These are phyloP conservation scores for Hirsutella minnesotensis DNA, from an alignment of 2,329 filamentous ascomycete genomes.

Conservation along the genomic window DNA sequence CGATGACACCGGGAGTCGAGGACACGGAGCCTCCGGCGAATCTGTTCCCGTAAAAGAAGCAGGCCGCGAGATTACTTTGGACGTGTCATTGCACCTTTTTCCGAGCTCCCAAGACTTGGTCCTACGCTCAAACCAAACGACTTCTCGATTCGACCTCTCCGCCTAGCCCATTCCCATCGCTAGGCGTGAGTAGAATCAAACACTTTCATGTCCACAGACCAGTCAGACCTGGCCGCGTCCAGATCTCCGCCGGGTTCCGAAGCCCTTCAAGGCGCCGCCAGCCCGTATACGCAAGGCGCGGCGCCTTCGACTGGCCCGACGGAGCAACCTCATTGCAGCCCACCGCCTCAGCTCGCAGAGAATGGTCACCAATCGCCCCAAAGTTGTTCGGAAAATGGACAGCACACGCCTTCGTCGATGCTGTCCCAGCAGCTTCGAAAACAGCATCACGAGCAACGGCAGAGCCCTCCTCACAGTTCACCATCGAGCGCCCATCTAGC, in stretches of 20 bases:
- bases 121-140: too few species aligned
- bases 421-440: neutral
- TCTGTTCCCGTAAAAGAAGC: too few species aligned
- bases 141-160: neutral
- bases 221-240: neutral
- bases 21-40: too few species aligned
- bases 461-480: neutral
- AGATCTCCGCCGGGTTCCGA: neutral
- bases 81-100: too few species aligned
- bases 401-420: neutral
- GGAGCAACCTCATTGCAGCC: neutral
- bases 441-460: neutral
- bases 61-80: too few species aligned
- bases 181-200: neutral
- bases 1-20: too few species aligned
- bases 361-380: too few species aligned
- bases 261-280: neutral
- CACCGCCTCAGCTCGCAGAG: too few species aligned
- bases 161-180: neutral
- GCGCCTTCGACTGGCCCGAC: neutral
- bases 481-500: too few species aligned
- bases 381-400: neutral
- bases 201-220: slow-evolving; percentile 2
- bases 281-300: neutral
- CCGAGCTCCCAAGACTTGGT: too few species aligned